Evolutionary conservation across 2,329 filamentous ascomycete species (phyloP), one percentile per base, ranked within the genome.

Genomic region (Neonectria faginata): DNA sequence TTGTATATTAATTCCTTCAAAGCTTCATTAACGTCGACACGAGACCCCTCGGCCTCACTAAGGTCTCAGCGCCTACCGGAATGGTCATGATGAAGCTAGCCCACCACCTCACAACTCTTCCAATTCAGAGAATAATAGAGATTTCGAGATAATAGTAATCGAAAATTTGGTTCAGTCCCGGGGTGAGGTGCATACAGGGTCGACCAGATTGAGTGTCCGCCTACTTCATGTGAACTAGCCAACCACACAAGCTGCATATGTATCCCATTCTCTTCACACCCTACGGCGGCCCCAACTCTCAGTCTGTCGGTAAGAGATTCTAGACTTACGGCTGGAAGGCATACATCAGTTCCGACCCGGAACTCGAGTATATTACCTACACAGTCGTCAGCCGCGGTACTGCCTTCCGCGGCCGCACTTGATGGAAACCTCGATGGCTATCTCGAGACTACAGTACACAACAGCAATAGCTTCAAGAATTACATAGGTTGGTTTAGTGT

Each of bases 311-410:
- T 58, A 91, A 91, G 75, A 72, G 76, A 1, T 91, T 87, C 78
- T 80, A 82, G 59, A 61, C 82, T 0, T 80, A 88, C 27, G 81
- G 82, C 69, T 92, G 87, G 86, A 84, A 84, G 52, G 82, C 86
- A 0, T 92, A 91, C 77, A 85, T 92, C 51, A 80, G 88, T 0
- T 90, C 88, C 0, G 89, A 92, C 69, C 88, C 88, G 0, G 89
- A 91, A 65, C 84, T 92, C 0, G 83, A 90, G 73, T 92, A 87
- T 77, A 85, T 91, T 55, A 86, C 86, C n/a, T 87, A 89, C 76
- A 89, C 86, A 0, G 86, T 92, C 8, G 90, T 92, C 76, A 89
- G 89, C 75, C 88, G 90, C 3, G 90, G 90, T 45, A 91, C 89
- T 0, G 89, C 87, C 0, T 86, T 80, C 78, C 86, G 88, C 67